These are phyloP conservation scores for Alternaria sp. DNA, from an alignment of 2,329 filamentous ascomycete genomes.

Conservation along the genomic window DNA sequence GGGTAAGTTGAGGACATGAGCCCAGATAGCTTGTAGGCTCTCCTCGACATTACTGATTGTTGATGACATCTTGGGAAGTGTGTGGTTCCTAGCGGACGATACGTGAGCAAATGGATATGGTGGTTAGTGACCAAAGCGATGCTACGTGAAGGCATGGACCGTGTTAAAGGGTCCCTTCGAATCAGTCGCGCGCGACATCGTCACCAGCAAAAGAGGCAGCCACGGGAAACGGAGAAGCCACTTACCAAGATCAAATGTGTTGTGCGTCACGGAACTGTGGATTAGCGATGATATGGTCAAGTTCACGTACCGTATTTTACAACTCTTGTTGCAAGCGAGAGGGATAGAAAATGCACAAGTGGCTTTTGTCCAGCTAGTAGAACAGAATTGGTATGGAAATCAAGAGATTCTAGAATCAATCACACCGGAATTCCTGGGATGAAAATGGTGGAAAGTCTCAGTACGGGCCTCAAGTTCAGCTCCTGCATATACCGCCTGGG, in stretches of 20 bases:
- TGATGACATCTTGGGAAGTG: slow-evolving; percentile 14
- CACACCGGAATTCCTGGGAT: slow-evolving; percentile 14
- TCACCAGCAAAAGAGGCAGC: neutral
- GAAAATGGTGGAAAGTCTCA: slow-evolving; percentile 4
- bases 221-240: slow-evolving; percentile 8
- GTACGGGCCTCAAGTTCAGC: slow-evolving; percentile 10
- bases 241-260: slow-evolving; percentile 20
- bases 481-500: slow-evolving; percentile 10
- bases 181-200: neutral
- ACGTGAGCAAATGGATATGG: neutral
- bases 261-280: slow-evolving; percentile 19
- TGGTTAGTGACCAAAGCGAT: neutral
- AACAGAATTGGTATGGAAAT: neutral
- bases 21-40: slow-evolving; percentile 39
- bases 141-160: neutral
- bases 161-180: neutral
- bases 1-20: slow-evolving; percentile 43
- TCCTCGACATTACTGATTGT: slow-evolving; percentile 24
- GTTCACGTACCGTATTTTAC: slow-evolving; percentile 9
- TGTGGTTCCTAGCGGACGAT: slow-evolving; percentile 11
- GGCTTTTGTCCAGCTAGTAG: neutral
- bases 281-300: slow-evolving; percentile 11
- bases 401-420: slow-evolving; percentile 2
- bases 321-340: neutral
- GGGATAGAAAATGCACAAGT: neutral